Conservation (phyloP, 2,329 filamentous ascomycete species). For the Sporothrix curviconia region DNA sequence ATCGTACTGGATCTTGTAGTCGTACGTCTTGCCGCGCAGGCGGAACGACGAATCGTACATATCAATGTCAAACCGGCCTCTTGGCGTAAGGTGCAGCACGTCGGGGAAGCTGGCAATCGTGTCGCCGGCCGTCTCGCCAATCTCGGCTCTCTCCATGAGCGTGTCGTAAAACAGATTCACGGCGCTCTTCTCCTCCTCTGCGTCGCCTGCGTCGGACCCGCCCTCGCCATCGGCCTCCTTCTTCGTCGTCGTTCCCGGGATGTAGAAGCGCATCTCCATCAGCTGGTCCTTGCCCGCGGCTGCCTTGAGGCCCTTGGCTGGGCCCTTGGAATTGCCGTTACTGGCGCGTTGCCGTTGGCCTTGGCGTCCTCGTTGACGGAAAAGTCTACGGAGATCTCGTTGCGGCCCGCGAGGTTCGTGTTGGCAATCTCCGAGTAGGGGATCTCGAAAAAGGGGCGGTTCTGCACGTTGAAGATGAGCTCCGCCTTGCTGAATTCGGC, state of each 20-base stretch:
- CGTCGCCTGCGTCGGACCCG: slow-evolving; percentile 60
- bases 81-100: slow-evolving; percentile 91
- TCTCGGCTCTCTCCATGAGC: slow-evolving; percentile 96
- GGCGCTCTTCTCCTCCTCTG: slow-evolving; percentile 84
- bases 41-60: slow-evolving; percentile 99
- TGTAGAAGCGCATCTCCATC: slow-evolving; percentile 98
- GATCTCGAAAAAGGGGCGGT: slow-evolving; percentile 91
- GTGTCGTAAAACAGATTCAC: slow-evolving; percentile 98
- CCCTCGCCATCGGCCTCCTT: slow-evolving; percentile 66
- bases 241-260: slow-evolving; percentile 81
- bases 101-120: slow-evolving; percentile 97
- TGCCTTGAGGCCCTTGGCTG: slow-evolving; percentile 77
- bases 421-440: slow-evolving; percentile 97
- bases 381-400: slow-evolving; percentile 95
- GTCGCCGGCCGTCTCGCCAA: slow-evolving; percentile 97
- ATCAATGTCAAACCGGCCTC: slow-evolving; percentile 98
- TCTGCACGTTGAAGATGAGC: slow-evolving; percentile 93
- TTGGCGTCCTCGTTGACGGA: slow-evolving; percentile 68
- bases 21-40: slow-evolving; percentile 96
- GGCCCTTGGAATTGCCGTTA: slow-evolving; percentile 49
- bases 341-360: slow-evolving; percentile 49
- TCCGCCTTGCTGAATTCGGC: slow-evolving; percentile 94
- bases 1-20: slow-evolving; percentile 99
- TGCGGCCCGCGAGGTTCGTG: slow-evolving; percentile 94
- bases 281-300: slow-evolving; percentile 86